Percentiles rank a stretch among this genome's conserved stretches.
Evolutionary conservation across 768 basidiomycete species (phyloP).

Genomic region (Pulveroboletus sp.): DNA sequence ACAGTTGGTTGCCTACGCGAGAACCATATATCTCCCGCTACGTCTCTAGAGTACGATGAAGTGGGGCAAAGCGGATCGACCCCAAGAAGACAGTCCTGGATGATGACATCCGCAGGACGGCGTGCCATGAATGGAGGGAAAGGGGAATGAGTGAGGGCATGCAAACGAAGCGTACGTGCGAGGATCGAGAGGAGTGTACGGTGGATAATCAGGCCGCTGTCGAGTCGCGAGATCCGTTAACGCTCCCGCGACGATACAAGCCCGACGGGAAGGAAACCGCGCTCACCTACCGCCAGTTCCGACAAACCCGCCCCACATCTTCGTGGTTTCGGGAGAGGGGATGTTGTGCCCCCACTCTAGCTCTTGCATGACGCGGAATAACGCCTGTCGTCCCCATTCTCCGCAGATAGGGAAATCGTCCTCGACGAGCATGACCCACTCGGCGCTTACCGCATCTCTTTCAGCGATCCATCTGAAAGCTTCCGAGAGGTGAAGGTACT

Average conservation of each 20-base stretch:
- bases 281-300: constrained; percentile 39
- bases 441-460: constrained; percentile 19
- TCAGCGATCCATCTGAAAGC: constrained; percentile 35
- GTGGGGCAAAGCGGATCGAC: constrained; percentile 35
- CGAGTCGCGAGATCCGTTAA: not conserved
- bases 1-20: constrained; percentile 19
- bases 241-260: not conserved
- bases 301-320: constrained; percentile 35
- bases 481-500: constrained; percentile 40
- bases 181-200: constrained; percentile 33
- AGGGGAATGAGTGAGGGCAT: constrained; percentile 27
- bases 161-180: constrained; percentile 26
- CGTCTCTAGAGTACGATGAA: constrained; percentile 4
- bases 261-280: not conserved
- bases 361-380: constrained; percentile 31
- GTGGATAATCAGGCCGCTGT: constrained; percentile 41
- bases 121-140: constrained; percentile 26
- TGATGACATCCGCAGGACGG: constrained; percentile 36
- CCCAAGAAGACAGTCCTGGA: constrained; percentile 42
- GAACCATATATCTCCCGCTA: constrained; percentile 4
- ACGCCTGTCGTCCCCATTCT: constrained; percentile 32
- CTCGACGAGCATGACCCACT: constrained; percentile 42
- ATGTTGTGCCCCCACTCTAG: constrained; percentile 21
- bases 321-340: constrained; percentile 10
- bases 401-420: constrained; percentile 43